Evolutionary conservation across 176 grass and related monocot genomes (phyloP).

Genomic region (Bothriochloa decipiens): DNA sequence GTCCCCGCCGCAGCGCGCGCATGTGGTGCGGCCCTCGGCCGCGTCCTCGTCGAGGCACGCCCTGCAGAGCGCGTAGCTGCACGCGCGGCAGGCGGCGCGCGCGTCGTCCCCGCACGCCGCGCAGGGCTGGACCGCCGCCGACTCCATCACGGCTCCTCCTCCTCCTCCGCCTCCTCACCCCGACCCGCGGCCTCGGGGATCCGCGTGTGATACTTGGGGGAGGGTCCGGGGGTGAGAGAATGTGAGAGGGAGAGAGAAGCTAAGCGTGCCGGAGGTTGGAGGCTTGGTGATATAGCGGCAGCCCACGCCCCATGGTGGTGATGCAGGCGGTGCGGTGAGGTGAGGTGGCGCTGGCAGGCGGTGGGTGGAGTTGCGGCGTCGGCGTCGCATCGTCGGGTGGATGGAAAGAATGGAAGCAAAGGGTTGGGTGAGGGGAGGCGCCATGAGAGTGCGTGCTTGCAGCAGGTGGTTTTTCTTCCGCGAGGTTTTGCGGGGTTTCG

Average conservation of each 20-base stretch:
- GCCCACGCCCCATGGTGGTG: constrained; percentile 4
- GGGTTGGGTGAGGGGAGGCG: constrained; percentile 47
- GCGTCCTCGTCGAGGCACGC: constrained; percentile 85
- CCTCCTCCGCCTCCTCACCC: constrained; percentile 23
- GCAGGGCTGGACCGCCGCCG: constrained; percentile 55
- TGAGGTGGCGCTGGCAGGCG: constrained; percentile 44
- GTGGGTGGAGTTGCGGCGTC: constrained; percentile 74
- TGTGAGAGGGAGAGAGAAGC: background rate
- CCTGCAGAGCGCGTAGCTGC: constrained; percentile 82
- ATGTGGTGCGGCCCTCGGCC: constrained; percentile 65
- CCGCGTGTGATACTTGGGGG: background rate
- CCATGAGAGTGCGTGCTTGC: constrained; percentile 41
- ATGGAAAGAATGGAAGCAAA: constrained; percentile 98
- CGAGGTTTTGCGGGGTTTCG: constrained; percentile 68
- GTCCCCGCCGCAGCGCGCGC: constrained; percentile 74
- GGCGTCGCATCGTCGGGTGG: constrained; percentile 80
- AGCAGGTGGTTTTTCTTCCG: constrained; percentile 37
- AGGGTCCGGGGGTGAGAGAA: constrained; percentile 2
- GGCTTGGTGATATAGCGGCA: constrained; percentile 53
- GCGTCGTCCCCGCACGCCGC: constrained; percentile 77
- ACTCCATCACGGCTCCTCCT: constrained; percentile 52
- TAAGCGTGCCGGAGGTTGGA: constrained; percentile 65
- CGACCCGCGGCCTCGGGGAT: constrained; percentile 19
- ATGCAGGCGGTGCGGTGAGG: constrained; percentile 32
- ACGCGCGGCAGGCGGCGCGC: constrained; percentile 78